Evolutionary conservation across 805 yeast genomes (phyloP).

Genomic region (Ogataea pignaliae): DNA sequence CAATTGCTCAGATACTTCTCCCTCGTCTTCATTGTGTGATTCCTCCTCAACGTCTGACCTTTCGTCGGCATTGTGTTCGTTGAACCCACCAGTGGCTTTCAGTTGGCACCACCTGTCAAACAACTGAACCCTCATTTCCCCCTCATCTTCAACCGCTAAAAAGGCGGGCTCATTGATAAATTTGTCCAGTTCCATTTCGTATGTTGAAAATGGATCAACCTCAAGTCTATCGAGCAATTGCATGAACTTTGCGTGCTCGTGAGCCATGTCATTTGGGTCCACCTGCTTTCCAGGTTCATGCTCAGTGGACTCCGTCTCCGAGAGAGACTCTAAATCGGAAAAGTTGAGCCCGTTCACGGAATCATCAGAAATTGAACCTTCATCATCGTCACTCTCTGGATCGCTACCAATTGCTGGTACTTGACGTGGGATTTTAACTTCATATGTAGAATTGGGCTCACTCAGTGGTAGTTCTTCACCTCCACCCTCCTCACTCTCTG

Average conservation of each 20-base stretch:
- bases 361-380: slow-evolving; percentile 1
- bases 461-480: too few species aligned
- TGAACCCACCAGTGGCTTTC: not conserved
- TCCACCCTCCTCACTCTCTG: not conserved
- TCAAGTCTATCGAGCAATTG: slow-evolving; percentile 9
- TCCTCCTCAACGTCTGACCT: not conserved
- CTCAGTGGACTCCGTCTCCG: not conserved
- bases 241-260: slow-evolving; percentile 5
- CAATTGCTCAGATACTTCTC: slow-evolving; percentile 3
- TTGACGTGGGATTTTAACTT: too few species aligned
- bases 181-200: slow-evolving; percentile 19
- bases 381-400: slow-evolving; percentile 3
- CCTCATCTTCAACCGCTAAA: slow-evolving; percentile 2
- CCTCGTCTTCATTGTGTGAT: not conserved
- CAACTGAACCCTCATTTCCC: slow-evolving; percentile 10
- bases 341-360: slow-evolving; percentile 8
- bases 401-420: not conserved
- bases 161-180: slow-evolving; percentile 21
- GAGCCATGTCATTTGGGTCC: not conserved
- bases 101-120: slow-evolving; percentile 23
- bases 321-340: slow-evolving; percentile 14
- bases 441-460: too few species aligned
- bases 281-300: not conserved
- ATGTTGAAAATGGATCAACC: slow-evolving; percentile 19
- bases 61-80: not conserved